Evolutionary conservation across 257 asterid species (phyloP).

Genomic region (Leptodermis oblonga): DNA sequence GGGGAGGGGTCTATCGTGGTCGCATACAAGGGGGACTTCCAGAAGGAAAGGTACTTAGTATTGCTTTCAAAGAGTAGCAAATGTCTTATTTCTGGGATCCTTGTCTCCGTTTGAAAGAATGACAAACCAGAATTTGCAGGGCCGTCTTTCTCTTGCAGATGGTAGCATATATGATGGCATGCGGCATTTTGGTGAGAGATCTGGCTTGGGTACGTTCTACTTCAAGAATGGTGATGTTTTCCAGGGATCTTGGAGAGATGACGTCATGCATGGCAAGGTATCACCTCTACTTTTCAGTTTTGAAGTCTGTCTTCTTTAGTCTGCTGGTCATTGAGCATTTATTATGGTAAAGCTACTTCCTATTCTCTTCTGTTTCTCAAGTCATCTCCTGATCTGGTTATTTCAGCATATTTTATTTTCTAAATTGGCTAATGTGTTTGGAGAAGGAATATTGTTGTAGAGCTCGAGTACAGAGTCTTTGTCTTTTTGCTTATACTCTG

Average conservation of each 20-base stretch:
- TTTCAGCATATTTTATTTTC: not conserved
- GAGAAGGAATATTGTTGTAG: not conserved
- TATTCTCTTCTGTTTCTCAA: not conserved
- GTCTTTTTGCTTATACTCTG: not conserved
- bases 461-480: not conserved
- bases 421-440: not conserved
- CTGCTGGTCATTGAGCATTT: not conserved
- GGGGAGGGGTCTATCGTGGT: conserved; percentile 86
- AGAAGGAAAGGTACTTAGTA: conserved; percentile 84
- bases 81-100: conserved; percentile 16
- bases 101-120: conserved; percentile 3
- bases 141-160: conserved; percentile 71
- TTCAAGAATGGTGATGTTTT: conserved; percentile 83
- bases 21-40: conserved; percentile 97
- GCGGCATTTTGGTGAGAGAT: conserved; percentile 96
- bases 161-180: conserved; percentile 90
- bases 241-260: conserved; percentile 99
- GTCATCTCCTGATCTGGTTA: not conserved
- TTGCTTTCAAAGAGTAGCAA: conserved; percentile 18
- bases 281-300: conserved; percentile 9
- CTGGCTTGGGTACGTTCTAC: conserved; percentile 84
- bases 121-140: conserved; percentile 39
- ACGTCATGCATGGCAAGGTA: conserved; percentile 98
- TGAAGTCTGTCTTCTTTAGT: not conserved
- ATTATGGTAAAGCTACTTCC: not conserved